These are phyloP conservation scores for barrel medic (Medicago truncatula) DNA, from an alignment of 306 rosid genomes.

Conservation along the genomic window MtrunA17r5.0-ANR NC_053045.1:11064501-11065000, in stretches of 20 bases:
- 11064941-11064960: constrained; percentile 69
- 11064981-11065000: constrained; percentile 76
- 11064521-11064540: constrained; percentile 34
- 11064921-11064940: constrained; percentile 43
- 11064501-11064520: constrained; percentile 55
- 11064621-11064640: background rate
- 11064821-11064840: constrained; percentile 42
- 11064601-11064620: constrained; percentile 2
- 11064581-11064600: background rate
- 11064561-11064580: constrained; percentile 41
- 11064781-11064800: constrained; percentile 39
- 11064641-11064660: background rate
- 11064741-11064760: constrained; percentile 36
- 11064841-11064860: constrained; percentile 37
- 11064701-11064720: constrained; percentile 40
- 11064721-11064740: constrained; percentile 21
- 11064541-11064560: constrained; percentile 45
- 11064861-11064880: constrained; percentile 33
- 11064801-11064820: constrained; percentile 20
- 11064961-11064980: constrained; percentile 75
- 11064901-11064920: constrained; percentile 38
- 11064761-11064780: constrained; percentile 32
- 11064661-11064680: constrained; percentile 24
- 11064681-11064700: constrained; percentile 49
- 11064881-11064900: constrained; percentile 36